Evolutionary conservation across 495 filamentous ascomycete genomes (phyloP).

Genomic region (Cercophora scortea): DNA sequence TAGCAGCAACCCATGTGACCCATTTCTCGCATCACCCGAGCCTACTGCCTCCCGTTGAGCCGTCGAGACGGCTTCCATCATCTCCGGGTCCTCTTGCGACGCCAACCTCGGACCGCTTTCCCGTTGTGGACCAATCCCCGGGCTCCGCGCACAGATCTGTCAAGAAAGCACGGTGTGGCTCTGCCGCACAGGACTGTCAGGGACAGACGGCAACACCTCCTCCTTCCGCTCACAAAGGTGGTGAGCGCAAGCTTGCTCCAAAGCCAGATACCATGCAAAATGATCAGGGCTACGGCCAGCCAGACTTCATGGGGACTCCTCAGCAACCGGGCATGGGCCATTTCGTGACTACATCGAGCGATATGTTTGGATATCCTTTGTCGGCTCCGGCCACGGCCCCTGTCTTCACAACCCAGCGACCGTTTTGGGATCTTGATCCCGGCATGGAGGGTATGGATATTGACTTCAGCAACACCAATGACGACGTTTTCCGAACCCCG

Average conservation of each 20-base stretch:
- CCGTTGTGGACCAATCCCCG: slow-evolving; percentile 12
- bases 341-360: slow-evolving; percentile 28
- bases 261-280: slow-evolving; percentile 47
- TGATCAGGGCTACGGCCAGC: slow-evolving; percentile 38
- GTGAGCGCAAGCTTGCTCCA: slow-evolving; percentile 43
- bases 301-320: slow-evolving; percentile 32
- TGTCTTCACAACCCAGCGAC: slow-evolving; percentile 53
- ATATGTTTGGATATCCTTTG: slow-evolving; percentile 59
- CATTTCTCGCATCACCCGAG: slow-evolving; percentile 47
- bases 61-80: slow-evolving; percentile 46
- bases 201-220: slow-evolving; percentile 46
- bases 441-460: slow-evolving; percentile 48
- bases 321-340: slow-evolving; percentile 33
- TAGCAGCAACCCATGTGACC: slow-evolving; percentile 49
- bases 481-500: slow-evolving; percentile 27
- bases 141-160: slow-evolving; percentile 19
- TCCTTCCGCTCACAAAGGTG: slow-evolving; percentile 40
- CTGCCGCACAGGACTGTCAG: slow-evolving; percentile 23
- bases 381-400: slow-evolving; percentile 64
- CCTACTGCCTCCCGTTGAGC: slow-evolving; percentile 49
- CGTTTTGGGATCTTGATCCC: slow-evolving; percentile 68
- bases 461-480: slow-evolving; percentile 37
- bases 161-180: slow-evolving; percentile 34
- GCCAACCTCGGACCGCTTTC: slow-evolving; percentile 19
- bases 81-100: slow-evolving; percentile 44